Conservation (phyloP, 1,284 basidiomycete genomes). For the Moesziomyces aphidis region DNA sequence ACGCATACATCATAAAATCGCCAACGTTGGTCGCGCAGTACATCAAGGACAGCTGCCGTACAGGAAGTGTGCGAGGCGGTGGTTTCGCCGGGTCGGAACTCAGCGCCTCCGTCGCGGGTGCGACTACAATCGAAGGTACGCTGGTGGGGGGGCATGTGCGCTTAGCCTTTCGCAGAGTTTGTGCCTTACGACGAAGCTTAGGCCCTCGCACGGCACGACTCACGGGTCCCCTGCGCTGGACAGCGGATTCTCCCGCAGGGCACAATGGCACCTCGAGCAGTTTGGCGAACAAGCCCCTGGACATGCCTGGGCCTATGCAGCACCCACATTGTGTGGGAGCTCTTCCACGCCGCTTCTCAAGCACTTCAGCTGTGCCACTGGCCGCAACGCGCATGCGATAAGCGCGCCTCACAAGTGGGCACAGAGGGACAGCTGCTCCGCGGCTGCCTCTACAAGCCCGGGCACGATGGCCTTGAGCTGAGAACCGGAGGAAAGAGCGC, state of each 20-base stretch:
- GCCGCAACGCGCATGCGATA: not conserved
- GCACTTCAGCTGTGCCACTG: not conserved
- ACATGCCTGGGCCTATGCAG: not conserved
- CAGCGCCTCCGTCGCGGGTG: too few relatives aligned
- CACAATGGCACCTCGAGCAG: not conserved
- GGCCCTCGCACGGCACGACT: not conserved
- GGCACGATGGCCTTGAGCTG: too few relatives aligned
- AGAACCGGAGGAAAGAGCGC: too few relatives aligned
- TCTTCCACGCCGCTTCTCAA: not conserved
- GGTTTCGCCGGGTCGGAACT: too few relatives aligned
- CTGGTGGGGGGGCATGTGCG: too few relatives aligned
- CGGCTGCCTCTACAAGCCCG: too few relatives aligned
- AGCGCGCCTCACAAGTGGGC: too few relatives aligned
- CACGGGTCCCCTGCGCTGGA: not conserved
- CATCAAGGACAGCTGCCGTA: conserved; percentile 1
- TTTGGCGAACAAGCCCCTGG: conserved; percentile 4
- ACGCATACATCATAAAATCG: not conserved
- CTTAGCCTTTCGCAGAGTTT: not conserved
- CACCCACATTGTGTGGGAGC: not conserved
- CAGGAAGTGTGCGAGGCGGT: too few relatives aligned
- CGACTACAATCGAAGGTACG: not conserved
- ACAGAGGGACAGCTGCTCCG: too few relatives aligned
- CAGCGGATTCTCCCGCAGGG: not conserved
- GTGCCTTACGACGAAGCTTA: not conserved
- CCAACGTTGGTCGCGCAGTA: not conserved